Evolutionary conservation across 805 yeast species (phyloP), one percentile per base, ranked within the genome.

Genomic region (Yarrowia sp.): DNA sequence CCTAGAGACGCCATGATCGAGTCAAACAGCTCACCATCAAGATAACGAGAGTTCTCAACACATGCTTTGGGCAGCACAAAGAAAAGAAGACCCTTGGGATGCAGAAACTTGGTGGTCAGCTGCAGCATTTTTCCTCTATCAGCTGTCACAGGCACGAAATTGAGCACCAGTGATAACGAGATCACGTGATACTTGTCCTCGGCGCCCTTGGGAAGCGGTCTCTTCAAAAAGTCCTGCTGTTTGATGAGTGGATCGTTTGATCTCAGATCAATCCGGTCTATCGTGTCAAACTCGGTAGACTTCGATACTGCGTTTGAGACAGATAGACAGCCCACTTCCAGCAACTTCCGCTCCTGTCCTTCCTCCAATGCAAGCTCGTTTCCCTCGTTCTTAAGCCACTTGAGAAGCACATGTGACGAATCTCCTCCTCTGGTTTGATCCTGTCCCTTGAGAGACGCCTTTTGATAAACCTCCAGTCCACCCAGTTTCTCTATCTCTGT

Each of bases 1-100:
- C 97, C 97, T n/a, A 91, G 78, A 8, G 81, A 73, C 0, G 70
- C 42, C 85, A 89, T 83, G 12, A 92, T 83, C 1, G 77, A 75
- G 1, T 76, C 72, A 52, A 85, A 78, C 35, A 76, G 77, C 0
- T 74, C 75, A 48, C 81, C 80, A 71, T 85, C 84, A 76, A 89
- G 86, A 75, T 93, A 94, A 55, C 98, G 82, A 0, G 98, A 92
- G 76, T 94, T 93, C 9, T 80, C 76, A 0, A 91, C 81, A 75
- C 99, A 94, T 0, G 98, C 97, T 43, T 90, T 81, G 0, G 99
- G 99, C 3, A 94, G 79, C 8, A 94, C 98, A 12, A 94, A 77
- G 75, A 94, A 93, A 5, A 92, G 77, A 42, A 49, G 67, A 10
- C 67, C 69, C 69, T 35, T 42, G 7, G 26, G 41, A 81, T 3